Evolutionary conservation across 148 eudicot genomes (phyloP).

Genomic region (Bassia scoparia): DNA sequence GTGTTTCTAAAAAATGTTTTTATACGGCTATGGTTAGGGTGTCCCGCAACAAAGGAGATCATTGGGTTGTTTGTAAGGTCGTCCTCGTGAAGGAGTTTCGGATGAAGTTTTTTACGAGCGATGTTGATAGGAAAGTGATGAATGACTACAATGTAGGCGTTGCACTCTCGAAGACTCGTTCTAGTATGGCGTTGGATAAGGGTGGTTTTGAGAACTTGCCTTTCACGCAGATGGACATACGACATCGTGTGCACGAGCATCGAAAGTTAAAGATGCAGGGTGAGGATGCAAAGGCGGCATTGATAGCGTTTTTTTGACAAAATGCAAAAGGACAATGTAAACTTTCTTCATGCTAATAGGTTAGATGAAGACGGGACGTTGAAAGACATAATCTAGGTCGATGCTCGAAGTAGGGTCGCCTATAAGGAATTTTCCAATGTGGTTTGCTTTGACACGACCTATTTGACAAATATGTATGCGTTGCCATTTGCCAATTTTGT

Average conservation of each 20-base stretch:
- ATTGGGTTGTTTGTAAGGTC: not conserved
- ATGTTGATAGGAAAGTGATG: not conserved
- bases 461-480: not conserved
- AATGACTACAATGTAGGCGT: not conserved
- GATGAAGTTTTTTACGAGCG: not conserved
- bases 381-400: not conserved
- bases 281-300: not conserved
- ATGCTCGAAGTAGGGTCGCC: not conserved
- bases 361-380: not conserved
- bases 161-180: not conserved
- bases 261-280: not conserved
- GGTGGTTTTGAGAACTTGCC: not conserved
- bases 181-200: not conserved
- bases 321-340: not conserved
- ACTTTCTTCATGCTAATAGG: not conserved
- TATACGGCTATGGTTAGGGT: too few relatives aligned
- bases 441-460: not conserved
- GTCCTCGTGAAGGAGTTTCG: not conserved
- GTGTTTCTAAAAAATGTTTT: too few relatives aligned
- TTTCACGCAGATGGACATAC: not conserved
- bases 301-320: not conserved
- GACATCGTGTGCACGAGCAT: not conserved
- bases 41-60: too few relatives aligned
- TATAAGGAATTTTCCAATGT: not conserved
- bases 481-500: not conserved